Evolutionary conservation across 768 basidiomycete genomes (phyloP), one percentile per base, ranked within the genome.

Genomic region (Stropharia rugosoannulata): DNA sequence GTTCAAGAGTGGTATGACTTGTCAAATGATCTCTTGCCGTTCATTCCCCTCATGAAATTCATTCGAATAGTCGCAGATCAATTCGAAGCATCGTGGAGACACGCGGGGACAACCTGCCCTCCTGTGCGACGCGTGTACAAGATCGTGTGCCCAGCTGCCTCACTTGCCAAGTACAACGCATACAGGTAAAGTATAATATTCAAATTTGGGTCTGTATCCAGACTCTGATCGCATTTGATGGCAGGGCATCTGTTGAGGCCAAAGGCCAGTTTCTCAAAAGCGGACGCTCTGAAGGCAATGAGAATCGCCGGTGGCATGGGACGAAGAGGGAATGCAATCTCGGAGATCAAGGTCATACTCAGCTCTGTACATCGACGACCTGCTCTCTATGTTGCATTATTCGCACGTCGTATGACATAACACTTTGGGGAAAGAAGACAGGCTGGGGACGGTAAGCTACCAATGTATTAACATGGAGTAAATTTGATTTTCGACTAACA

Each of bases 271-370:
- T 88, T 57, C 74, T 65, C 3, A 62, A 74, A 36, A 59, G 75
- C 3, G 84, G 84, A 36, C 74, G 83, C 43, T 81, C 84, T 5
- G 69, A 81, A 27, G 87, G 87, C 29, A 89, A 89, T 59, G 86
- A 88, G 67, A 86, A 87, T 59, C 82, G 87, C 29, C 80, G 87
- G 18, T 89, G 86, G 86, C 87, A 89, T 65, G 87, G 88, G 16
- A 89, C 87, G 10, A 78, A 78, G 36, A 75, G 87, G 15, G 76
- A 81, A 46, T 89, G 87, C 68, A 81, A 76, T 43, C 66, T 89
- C 1, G 86, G 86, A 7, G 85, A 88, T 63, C 80, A 78, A 27
- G 85, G 86, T 5, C 76, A 82, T 37, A 73, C 77, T 2, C 72
- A 72, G 44, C 75, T 84, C 37, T 89, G 87, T 64, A 63, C 77